phyloP scores from a whole-genome alignment of 2,329 filamentous ascomycete genomes.

The Trichoderma citrinoviride region DNA sequence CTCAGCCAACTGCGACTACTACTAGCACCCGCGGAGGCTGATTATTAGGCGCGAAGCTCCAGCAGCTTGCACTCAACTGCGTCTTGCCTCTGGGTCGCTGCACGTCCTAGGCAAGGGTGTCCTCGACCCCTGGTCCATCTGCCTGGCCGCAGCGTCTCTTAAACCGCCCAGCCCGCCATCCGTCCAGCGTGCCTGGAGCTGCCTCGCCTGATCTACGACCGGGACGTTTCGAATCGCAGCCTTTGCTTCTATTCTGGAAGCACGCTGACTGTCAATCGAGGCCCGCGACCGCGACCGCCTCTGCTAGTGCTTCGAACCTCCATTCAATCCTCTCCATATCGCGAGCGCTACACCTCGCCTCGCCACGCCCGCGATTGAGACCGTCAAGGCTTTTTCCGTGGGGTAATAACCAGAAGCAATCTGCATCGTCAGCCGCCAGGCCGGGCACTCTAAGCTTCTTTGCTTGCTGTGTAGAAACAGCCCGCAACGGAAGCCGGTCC shows the following conservation, averaged over 20 bases:
- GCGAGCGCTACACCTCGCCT: conserved; percentile 15
- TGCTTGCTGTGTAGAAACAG: conserved; percentile 1
- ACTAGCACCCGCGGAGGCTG: not conserved
- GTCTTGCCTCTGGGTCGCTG: conserved; percentile 7
- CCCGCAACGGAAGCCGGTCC: not conserved
- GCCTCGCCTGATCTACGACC: conserved; percentile 20
- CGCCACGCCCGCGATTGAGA: conserved; percentile 15
- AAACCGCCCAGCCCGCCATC: conserved; percentile 30
- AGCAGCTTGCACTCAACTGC: not conserved
- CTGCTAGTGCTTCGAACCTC: conserved; percentile 23
- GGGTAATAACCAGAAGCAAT: conserved; percentile 28
- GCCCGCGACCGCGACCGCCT: conserved; percentile 26
- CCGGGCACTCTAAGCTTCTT: conserved; percentile 13
- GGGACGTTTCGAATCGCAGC: conserved; percentile 25
- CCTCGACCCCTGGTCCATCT: conserved; percentile 17
- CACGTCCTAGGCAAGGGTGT: conserved; percentile 17
- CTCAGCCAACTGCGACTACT: not conserved
- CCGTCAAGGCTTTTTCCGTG: conserved; percentile 14
- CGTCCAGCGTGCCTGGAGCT: conserved; percentile 10
- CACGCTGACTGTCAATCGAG: conserved; percentile 26
- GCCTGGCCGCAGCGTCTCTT: conserved; percentile 28
- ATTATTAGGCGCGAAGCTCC: conserved; percentile 17
- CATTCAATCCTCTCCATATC: not conserved
- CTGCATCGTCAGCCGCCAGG: conserved; percentile 25
- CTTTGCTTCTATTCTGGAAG: conserved; percentile 27